Percentiles rank a stretch among this genome's conserved stretches.
Conservation (phyloP, 2,329 filamentous ascomycete species). For the Lasiodiplodia gonubiensis region DNA sequence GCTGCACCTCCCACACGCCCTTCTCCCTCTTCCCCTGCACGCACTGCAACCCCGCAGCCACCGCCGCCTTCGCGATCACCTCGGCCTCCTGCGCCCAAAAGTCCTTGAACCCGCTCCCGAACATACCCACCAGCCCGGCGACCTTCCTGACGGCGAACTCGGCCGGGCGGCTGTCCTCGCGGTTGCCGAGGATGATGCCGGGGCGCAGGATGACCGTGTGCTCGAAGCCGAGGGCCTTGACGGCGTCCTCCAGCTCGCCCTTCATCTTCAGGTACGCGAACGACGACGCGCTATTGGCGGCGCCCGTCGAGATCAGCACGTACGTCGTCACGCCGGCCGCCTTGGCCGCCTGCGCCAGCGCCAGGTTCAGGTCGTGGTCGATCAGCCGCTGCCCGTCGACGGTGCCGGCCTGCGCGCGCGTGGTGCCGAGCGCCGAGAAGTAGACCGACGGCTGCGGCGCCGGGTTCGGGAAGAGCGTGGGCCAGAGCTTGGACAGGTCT, state of each 20-base stretch:
- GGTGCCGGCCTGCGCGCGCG: slow-evolving; percentile 73
- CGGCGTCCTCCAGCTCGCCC: slow-evolving; percentile 79
- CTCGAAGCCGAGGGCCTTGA: slow-evolving; percentile 75
- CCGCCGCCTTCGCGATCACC: slow-evolving; percentile 72
- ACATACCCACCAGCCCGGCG: slow-evolving; percentile 59
- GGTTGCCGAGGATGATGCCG: slow-evolving; percentile 74
- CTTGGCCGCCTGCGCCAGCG: slow-evolving; percentile 76
- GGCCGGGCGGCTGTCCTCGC: slow-evolving; percentile 64
- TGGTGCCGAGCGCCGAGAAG: slow-evolving; percentile 82
- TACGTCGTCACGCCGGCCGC: slow-evolving; percentile 74
- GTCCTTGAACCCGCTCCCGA: slow-evolving; percentile 60
- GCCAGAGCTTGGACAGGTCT: slow-evolving; percentile 64
- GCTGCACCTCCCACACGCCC: slow-evolving; percentile 66
- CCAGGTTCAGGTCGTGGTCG: slow-evolving; percentile 84
- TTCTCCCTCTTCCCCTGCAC: slow-evolving; percentile 60
- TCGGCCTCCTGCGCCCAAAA: slow-evolving; percentile 74
- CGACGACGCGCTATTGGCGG: slow-evolving; percentile 58
- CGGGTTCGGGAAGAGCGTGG: slow-evolving; percentile 61
- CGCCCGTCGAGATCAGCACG: slow-evolving; percentile 72
- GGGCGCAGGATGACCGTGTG: slow-evolving; percentile 76
- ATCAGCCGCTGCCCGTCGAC: slow-evolving; percentile 84
- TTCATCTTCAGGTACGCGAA: slow-evolving; percentile 75
- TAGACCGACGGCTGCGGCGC: slow-evolving; percentile 66
- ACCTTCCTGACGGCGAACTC: slow-evolving; percentile 65
- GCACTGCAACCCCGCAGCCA: slow-evolving; percentile 61